Evolutionary conservation across 176 grass and related monocot genomes (phyloP), one percentile per base, ranked within the genome.

Genomic region (Canna indica): DNA sequence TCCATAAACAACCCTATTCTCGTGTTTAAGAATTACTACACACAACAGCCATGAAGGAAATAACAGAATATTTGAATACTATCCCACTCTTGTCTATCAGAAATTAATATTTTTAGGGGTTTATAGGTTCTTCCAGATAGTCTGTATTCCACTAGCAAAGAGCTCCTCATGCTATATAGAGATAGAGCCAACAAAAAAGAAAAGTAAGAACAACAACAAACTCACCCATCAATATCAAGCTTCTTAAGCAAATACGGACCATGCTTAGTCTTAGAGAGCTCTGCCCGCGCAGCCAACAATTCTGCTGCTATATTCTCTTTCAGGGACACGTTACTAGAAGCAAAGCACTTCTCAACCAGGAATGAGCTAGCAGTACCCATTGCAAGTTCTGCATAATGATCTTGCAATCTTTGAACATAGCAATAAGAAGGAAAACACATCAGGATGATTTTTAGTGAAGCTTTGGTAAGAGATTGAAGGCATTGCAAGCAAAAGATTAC

Each of bases 341-440:
- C 62, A 72, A 97, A 97, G 69, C 94, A 97, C 75, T 97, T 92
- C 78, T 97, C 93, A 26, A 97, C 80, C 73, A 83, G 81, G 69
- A 85, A 97, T 67, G 93, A 97, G 25, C 88, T 83, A 27, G 85
- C 89, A 76, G 88, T 76, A 81, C 71, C 83, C 81, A 92, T 81
- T 42, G 93, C 93, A 72, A 92, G 83, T 31, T 96, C 81, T 36
- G 85, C 88, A 59, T 83, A 92, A 75, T 90, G 79, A 20, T 82
- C 82, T 81, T 76, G 86, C 41, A 97, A 81, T 80, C 88, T 97
- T 73, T 32, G 64, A 83, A 48, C 68, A 59, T 36, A 83, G 71
- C 0, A 78, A 53, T 15, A 54, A 36, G 8, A 36, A n/a, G 46
- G 12, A 39, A 58, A 25, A 42, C 16, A 15, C 45, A 58, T 64